Percentiles rank a stretch among this genome's conserved stretches.
Evolutionary conservation across 441 rosid genomes (phyloP).

Genomic region (Corymbia citriodora): DNA sequence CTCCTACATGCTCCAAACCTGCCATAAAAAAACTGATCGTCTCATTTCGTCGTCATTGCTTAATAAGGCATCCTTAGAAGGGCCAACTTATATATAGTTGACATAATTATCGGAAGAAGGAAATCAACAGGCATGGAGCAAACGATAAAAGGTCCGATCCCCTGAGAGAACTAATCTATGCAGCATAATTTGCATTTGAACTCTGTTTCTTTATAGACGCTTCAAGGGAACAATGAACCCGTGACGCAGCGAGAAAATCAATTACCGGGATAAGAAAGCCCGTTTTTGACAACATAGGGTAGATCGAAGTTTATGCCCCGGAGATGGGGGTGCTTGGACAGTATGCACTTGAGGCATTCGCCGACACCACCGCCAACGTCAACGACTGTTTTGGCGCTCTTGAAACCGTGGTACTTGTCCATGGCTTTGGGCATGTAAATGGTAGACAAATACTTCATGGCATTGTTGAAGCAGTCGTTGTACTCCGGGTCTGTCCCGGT

Average conservation of each 20-base stretch:
- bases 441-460: constrained; percentile 1
- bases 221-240: neutral
- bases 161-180: neutral
- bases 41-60: neutral
- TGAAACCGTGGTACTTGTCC: neutral
- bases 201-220: neutral
- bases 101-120: neutral
- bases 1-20: constrained; percentile 17
- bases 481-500: neutral
- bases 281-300: neutral
- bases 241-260: neutral
- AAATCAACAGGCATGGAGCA: neutral
- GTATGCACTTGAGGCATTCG: neutral
- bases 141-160: neutral
- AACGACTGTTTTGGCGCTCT: neutral
- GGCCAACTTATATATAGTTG: neutral
- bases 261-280: neutral
- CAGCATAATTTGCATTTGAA: neutral
- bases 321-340: constrained; percentile 4
- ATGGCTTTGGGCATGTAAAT: neutral
- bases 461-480: neutral
- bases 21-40: neutral
- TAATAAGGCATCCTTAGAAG: neutral
- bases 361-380: constrained; percentile 17
- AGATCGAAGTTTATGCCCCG: constrained; percentile 16